A percentile compares a stretch with the other conserved stretches of the same genome.
Evolutionary conservation across 257 asterid species (phyloP).

Genomic region (Solanum virginianum): DNA sequence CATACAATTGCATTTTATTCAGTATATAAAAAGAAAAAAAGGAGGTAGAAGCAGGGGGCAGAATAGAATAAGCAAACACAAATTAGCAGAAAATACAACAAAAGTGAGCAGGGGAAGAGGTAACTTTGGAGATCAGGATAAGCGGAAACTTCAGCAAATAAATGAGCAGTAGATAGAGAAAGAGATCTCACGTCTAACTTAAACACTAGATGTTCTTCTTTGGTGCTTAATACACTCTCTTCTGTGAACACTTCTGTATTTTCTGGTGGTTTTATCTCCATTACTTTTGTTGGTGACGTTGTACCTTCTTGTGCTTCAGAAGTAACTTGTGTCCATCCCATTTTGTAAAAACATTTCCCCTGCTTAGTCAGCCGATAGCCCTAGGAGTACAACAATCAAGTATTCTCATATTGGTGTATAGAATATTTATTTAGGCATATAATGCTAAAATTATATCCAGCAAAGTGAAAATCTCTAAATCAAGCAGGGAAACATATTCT

Average conservation of each 20-base stretch:
- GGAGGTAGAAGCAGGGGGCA: not conserved
- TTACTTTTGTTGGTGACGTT: constrained; percentile 55
- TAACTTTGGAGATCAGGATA: not conserved
- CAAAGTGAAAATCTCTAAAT: not conserved
- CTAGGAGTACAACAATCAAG: constrained; percentile 11
- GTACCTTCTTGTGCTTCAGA: constrained; percentile 47
- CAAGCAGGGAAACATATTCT: not conserved
- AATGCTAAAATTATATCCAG: not conserved
- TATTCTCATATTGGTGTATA: not conserved
- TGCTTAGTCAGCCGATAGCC: constrained; percentile 71
- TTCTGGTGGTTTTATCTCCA: constrained; percentile 30
- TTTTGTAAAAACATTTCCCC: constrained; percentile 40
- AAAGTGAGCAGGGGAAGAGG: not conserved
- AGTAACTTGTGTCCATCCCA: constrained; percentile 61
- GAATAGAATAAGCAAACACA: not conserved
- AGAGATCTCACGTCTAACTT: constrained; percentile 50
- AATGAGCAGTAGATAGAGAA: not conserved
- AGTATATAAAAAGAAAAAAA: not conserved
- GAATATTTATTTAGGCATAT: not conserved
- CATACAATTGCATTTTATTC: not conserved
- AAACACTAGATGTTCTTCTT: constrained; percentile 36
- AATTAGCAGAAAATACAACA: not conserved
- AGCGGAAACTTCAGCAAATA: not conserved
- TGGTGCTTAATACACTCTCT: constrained; percentile 11
- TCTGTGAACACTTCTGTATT: constrained; percentile 7